A percentile compares a stretch with the other conserved stretches of the same genome.
Evolutionary conservation across 306 rosid species (phyloP).

Genomic region (Lathyrus tuberosus): DNA sequence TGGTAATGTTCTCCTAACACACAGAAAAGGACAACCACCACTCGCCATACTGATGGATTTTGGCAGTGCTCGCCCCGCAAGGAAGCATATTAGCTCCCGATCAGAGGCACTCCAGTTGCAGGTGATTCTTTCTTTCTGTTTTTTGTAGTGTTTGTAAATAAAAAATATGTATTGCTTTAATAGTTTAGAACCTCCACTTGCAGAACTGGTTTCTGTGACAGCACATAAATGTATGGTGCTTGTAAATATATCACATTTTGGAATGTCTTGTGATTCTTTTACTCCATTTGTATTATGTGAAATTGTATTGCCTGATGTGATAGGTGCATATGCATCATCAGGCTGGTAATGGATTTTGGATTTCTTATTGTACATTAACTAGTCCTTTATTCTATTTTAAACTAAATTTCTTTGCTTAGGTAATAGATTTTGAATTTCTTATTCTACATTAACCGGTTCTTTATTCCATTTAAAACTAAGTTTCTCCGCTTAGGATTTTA

Average conservation of each 20-base stretch:
- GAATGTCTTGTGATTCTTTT: conserved; percentile 32
- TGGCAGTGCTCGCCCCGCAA: conserved; percentile 93
- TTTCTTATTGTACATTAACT: conserved; percentile 11
- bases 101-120: conserved; percentile 94
- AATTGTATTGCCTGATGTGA: conserved; percentile 21
- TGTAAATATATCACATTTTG: neutral
- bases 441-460: neutral
- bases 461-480: conserved; percentile 17
- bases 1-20: conserved; percentile 88
- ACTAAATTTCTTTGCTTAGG: conserved; percentile 23
- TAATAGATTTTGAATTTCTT: conserved; percentile 8
- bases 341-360: neutral
- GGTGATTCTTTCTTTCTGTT: conserved; percentile 50
- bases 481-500: conserved; percentile 13
- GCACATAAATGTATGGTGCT: conserved; percentile 3
- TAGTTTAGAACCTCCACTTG: conserved; percentile 15
- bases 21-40: conserved; percentile 75
- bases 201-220: conserved; percentile 9
- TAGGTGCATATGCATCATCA: conserved; percentile 24
- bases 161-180: neutral
- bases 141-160: neutral
- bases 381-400: conserved; percentile 2
- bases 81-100: conserved; percentile 76
- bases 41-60: conserved; percentile 98
- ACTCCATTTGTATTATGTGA: conserved; percentile 18